These are phyloP conservation scores for Phaeosphaeria sp. DNA, from an alignment of 2,329 filamentous ascomycete species.

Conservation along the genomic window DNA sequence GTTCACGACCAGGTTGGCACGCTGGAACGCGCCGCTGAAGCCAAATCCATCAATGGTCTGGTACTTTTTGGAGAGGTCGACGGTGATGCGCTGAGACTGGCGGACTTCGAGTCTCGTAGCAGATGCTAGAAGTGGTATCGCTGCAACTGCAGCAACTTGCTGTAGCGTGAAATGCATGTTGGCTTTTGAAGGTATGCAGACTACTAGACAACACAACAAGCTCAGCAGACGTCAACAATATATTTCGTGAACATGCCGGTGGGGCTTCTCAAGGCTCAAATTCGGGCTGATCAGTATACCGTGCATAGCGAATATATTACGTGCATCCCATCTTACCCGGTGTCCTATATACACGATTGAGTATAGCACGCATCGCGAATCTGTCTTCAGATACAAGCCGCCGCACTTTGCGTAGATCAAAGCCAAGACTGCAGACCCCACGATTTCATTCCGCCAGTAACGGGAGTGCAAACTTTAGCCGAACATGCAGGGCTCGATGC, in stretches of 20 bases:
- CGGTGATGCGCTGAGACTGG: slow-evolving; percentile 42
- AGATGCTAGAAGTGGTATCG: slow-evolving; percentile 10
- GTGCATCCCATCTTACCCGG: slow-evolving; percentile 4
- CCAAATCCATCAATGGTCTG: slow-evolving; percentile 58
- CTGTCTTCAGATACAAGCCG: slow-evolving; percentile 5
- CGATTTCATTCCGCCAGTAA: slow-evolving; percentile 27
- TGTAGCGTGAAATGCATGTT: slow-evolving; percentile 16
- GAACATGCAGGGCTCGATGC: slow-evolving; percentile 15
- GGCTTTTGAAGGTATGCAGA: not conserved
- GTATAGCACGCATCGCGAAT: slow-evolving; percentile 6
- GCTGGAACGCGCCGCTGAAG: slow-evolving; percentile 55
- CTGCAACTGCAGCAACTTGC: slow-evolving; percentile 18
- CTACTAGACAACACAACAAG: not conserved
- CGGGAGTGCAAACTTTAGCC: slow-evolving; percentile 4
- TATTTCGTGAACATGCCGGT: not conserved
- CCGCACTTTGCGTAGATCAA: slow-evolving; percentile 19
- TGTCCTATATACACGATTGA: slow-evolving; percentile 4
- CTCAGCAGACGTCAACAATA: not conserved
- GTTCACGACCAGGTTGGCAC: slow-evolving; percentile 54
- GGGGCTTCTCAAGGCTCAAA: slow-evolving; percentile 4
- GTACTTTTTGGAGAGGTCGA: slow-evolving; percentile 52
- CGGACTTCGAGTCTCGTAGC: slow-evolving; percentile 23
- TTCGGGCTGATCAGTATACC: slow-evolving; percentile 9
- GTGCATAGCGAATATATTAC: not conserved
- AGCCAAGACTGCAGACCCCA: slow-evolving; percentile 25